A percentile compares a stretch with the other conserved stretches of the same genome.
Evolutionary conservation across 495 filamentous ascomycete genomes (phyloP).

Genomic region (Hypoxylon trugodes): DNA sequence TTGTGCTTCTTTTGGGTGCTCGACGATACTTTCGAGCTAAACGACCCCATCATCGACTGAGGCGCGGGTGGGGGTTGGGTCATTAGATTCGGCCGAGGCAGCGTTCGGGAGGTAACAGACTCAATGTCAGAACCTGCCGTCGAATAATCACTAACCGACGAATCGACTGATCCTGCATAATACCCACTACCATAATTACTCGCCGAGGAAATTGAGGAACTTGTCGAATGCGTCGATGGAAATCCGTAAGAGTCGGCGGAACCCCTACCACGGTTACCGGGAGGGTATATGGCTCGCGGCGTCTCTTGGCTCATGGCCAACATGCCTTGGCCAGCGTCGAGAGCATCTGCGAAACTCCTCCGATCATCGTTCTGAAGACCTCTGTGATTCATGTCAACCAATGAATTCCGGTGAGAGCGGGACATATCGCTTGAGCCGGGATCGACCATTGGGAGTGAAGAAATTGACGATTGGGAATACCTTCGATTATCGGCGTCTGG

Average conservation of each 20-base stretch:
- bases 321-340: slow-evolving; percentile 87
- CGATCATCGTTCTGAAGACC: slow-evolving; percentile 67
- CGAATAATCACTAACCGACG: slow-evolving; percentile 95
- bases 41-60: slow-evolving; percentile 98
- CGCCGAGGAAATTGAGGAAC: slow-evolving; percentile 90
- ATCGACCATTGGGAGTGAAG: slow-evolving; percentile 58
- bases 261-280: slow-evolving; percentile 65
- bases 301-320: slow-evolving; percentile 92
- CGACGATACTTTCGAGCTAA: slow-evolving; percentile 95
- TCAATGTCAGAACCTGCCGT: slow-evolving; percentile 87
- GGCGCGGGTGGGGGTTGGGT: slow-evolving; percentile 79
- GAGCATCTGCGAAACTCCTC: slow-evolving; percentile 78
- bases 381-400: slow-evolving; percentile 71
- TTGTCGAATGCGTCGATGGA: slow-evolving; percentile 88
- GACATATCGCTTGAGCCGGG: slow-evolving; percentile 48
- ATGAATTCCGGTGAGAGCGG: slow-evolving; percentile 60
- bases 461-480: slow-evolving; percentile 90
- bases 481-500: slow-evolving; percentile 73
- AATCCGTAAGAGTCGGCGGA: slow-evolving; percentile 95
- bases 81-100: slow-evolving; percentile 79
- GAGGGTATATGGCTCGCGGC: slow-evolving; percentile 86
- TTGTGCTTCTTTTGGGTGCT: slow-evolving; percentile 99
- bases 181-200: slow-evolving; percentile 73
- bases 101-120: slow-evolving; percentile 76
- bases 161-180: slow-evolving; percentile 84